phyloP scores from a whole-genome alignment of 2,329 filamentous ascomycete species.

The Phaeophleospora eucalypticola region DNA sequence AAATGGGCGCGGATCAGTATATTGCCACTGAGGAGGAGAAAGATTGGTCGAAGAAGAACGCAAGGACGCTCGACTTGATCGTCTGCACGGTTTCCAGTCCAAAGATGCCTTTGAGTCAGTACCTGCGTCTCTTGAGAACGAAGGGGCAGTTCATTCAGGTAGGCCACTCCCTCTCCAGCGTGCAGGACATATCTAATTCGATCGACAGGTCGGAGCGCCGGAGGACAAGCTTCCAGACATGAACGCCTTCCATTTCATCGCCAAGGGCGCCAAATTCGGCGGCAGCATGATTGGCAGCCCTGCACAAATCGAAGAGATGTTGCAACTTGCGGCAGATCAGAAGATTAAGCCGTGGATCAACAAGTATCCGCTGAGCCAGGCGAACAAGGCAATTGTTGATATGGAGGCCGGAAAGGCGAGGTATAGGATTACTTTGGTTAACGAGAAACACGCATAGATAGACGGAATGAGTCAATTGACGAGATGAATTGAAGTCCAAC shows the following conservation, averaged over 20 bases:
- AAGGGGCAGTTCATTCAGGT: constrained; percentile 63
- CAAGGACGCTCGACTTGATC: constrained; percentile 54
- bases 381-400: constrained; percentile 55
- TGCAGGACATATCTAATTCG: too few species aligned
- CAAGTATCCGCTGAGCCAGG: constrained; percentile 54
- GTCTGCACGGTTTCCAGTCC: constrained; percentile 55
- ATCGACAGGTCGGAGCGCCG: constrained; percentile 46
- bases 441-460: constrained; percentile 6
- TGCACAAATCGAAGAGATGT: constrained; percentile 58
- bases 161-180: constrained; percentile 34
- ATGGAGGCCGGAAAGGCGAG: constrained; percentile 54
- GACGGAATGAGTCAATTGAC: too few species aligned
- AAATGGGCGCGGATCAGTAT: constrained; percentile 58
- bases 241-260: constrained; percentile 56
- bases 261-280: constrained; percentile 48
- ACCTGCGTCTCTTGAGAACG: constrained; percentile 56
- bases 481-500: too few species aligned
- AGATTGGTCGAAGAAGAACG: constrained; percentile 57
- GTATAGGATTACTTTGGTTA: constrained; percentile 34
- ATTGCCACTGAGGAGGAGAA: constrained; percentile 56
- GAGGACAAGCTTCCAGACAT: constrained; percentile 54
- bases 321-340: constrained; percentile 57
- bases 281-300: constrained; percentile 52
- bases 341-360: constrained; percentile 61
- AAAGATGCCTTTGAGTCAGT: constrained; percentile 60